Evolutionary conservation across 805 yeast genomes (phyloP), one percentile per base, ranked within the genome.

Genomic region (Tetrapisispora fleetii): DNA sequence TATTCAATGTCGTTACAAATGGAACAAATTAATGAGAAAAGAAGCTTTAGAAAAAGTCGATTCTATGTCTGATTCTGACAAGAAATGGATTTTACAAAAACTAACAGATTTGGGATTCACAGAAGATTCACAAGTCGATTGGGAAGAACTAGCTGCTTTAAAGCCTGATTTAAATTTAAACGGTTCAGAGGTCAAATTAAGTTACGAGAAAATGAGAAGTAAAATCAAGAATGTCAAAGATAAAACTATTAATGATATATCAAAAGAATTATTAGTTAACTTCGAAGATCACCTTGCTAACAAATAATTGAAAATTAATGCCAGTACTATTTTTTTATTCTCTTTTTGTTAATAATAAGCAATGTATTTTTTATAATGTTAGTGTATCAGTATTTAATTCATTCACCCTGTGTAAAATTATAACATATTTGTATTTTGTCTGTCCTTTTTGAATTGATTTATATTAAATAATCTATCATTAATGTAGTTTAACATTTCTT

Each of bases 1-100:
- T 56, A 90, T 91, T 54, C 98, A 91, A 67, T 90, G 97, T 64
- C 78, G 98, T 50, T 91, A 91, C 67, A 91, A 91, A 63, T 91
- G 97, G 96, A 84, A 84, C 60, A 91, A 90, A 67, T 59, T 89
- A 6, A 67, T 81, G 47, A 81, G 79, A 58, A 71, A 84, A 50
- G 83, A 81, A 52, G 76, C 78, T 1, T 55, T 67, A 17, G 63
- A 62, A 14, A 68, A 76, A 49, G 71, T 74, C 13, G 69, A 71
- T 44, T 65, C 66, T 13, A 75, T 79, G 59, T 68, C 68, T 27
- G 57, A 63, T 14, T 67, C 66, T n/a, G 82, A 80, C 41, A 71
- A 74, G 50, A 60, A 72, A 38, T 76, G 81, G 77, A 53, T 79
- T 41, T 51, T 79, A 38, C 67, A 70, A 17, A 69, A 74, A 48